Conservation (phyloP, 805 yeast genomes). For the Saturnispora sanitii region DNA sequence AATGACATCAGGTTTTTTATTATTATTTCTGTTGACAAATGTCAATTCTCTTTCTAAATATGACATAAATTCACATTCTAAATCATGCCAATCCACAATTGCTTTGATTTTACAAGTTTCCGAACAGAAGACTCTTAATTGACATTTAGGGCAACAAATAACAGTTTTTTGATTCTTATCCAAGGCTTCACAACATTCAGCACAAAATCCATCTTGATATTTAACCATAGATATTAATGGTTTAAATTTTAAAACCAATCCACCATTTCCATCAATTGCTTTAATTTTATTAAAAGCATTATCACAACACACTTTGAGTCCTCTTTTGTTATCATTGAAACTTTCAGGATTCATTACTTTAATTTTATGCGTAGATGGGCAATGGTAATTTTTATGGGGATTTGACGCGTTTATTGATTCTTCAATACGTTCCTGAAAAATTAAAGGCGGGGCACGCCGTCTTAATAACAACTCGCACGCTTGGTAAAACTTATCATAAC, state of each 20-base stretch:
- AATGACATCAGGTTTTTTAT: too few species aligned
- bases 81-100: slow-evolving; percentile 6
- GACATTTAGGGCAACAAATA: slow-evolving; percentile 4
- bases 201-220: slow-evolving; percentile 6
- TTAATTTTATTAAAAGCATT: not conserved
- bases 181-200: slow-evolving; percentile 7
- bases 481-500: not conserved
- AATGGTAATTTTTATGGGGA: not conserved
- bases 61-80: slow-evolving; percentile 9
- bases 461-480: not conserved
- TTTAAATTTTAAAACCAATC: slow-evolving; percentile 4
- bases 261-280: not conserved
- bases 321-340: slow-evolving; percentile 5
- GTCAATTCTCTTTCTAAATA: slow-evolving; percentile 3
- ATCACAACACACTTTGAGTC: slow-evolving; percentile 6
- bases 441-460: not conserved
- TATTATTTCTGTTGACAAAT: too few species aligned
- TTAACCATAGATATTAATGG: slow-evolving; percentile 10
- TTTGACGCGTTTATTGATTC: not conserved
- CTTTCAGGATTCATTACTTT: slow-evolving; percentile 1
- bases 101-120: slow-evolving; percentile 6
- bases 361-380: slow-evolving; percentile 1
- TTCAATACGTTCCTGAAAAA: slow-evolving; percentile 7
- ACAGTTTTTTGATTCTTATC: not conserved
- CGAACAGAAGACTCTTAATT: slow-evolving; percentile 5